Conservation (phyloP, 2,329 filamentous ascomycete species). For the Mycosphaerella arachidis region DNA sequence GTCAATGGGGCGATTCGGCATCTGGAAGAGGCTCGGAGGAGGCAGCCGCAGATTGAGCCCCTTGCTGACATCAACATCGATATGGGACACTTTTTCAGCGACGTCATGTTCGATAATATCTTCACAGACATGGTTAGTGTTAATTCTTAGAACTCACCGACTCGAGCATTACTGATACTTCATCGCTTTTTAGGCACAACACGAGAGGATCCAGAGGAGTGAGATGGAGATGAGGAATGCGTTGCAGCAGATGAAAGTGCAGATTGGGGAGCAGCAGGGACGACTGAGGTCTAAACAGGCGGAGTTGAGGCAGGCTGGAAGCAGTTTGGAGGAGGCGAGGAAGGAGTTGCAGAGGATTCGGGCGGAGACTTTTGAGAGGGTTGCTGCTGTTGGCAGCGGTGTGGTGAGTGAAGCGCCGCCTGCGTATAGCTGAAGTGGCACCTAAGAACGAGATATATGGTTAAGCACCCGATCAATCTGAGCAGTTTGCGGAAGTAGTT, state of each 20-base stretch:
- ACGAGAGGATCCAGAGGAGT: conserved; percentile 26
- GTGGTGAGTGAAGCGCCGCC: conserved; percentile 2
- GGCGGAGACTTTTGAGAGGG: conserved; percentile 28
- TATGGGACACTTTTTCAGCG: conserved; percentile 28
- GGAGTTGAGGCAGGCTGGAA: conserved; percentile 16
- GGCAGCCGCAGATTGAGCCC: conserved; percentile 22
- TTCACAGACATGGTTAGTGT: conserved; percentile 25
- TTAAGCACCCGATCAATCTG: too few species aligned
- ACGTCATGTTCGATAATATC: conserved; percentile 31
- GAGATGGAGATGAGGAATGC: conserved; percentile 23
- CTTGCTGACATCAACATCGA: conserved; percentile 25
- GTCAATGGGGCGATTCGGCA: conserved; percentile 19
- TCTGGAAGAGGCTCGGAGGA: conserved; percentile 22
- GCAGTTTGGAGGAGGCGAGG: conserved; percentile 22
- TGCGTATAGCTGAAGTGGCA: conserved; percentile 3
- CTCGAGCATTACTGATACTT: too few species aligned
- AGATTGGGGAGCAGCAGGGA: conserved; percentile 19
- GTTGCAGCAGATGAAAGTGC: conserved; percentile 17
- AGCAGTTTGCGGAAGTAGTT: too few species aligned
- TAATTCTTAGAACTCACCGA: too few species aligned
- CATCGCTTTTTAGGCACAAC: conserved; percentile 11
- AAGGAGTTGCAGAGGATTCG: conserved; percentile 28
- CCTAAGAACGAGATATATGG: too few species aligned
- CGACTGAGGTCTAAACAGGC: conserved; percentile 14
- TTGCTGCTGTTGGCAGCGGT: conserved; percentile 10